Conservation (phyloP, 2,329 filamentous ascomycete species). For the Colletotrichum neosansevieriae region DNA sequence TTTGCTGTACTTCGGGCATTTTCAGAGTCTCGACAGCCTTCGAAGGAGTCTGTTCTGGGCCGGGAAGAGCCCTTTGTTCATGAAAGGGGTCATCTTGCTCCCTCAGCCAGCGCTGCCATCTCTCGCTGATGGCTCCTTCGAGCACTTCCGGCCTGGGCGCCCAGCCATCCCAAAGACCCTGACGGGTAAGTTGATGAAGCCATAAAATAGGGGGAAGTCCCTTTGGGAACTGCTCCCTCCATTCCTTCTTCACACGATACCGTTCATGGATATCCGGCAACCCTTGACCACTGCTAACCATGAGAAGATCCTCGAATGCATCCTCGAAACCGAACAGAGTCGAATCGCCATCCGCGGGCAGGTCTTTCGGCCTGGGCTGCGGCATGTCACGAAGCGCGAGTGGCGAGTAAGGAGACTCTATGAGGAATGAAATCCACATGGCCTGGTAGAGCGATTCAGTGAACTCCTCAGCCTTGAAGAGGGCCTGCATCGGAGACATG, state of each 20-base stretch:
- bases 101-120: conserved; percentile 39
- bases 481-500: conserved; percentile 28
- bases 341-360: conserved; percentile 51
- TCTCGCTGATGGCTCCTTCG: conserved; percentile 35
- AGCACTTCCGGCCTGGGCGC: conserved; percentile 34
- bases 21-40: neutral
- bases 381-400: conserved; percentile 58
- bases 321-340: conserved; percentile 65
- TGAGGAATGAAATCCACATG: conserved; percentile 51
- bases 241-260: conserved; percentile 51
- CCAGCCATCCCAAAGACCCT: conserved; percentile 42
- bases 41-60: neutral
- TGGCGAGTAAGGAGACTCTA: conserved; percentile 59
- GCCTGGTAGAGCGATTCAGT: conserved; percentile 39
- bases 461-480: conserved; percentile 34
- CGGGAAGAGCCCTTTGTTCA: conserved; percentile 1
- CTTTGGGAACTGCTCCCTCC: conserved; percentile 53
- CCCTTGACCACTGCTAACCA: conserved; percentile 56
- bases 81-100: conserved; percentile 38
- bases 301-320: conserved; percentile 69
- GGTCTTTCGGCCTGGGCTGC: conserved; percentile 61
- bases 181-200: conserved; percentile 46
- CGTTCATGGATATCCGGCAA: conserved; percentile 55
- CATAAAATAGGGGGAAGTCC: conserved; percentile 58
- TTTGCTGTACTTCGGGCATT: neutral